Conservation (phyloP, 768 basidiomycete genomes). For the Kwoniella sp. region DNA sequence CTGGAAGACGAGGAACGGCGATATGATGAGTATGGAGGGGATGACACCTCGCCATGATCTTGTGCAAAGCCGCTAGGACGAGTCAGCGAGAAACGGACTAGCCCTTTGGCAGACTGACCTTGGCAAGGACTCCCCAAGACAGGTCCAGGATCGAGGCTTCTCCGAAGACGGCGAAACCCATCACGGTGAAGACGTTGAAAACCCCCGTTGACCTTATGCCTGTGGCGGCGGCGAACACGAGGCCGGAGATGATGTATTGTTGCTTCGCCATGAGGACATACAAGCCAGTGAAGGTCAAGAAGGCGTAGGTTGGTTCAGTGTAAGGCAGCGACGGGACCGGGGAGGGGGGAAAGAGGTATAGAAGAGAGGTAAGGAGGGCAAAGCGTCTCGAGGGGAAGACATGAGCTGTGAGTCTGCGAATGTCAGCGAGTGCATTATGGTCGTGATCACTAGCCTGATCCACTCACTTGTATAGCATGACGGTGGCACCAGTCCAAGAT, state of each 20-base stretch:
- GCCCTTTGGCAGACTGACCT: neutral
- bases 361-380: constrained; percentile 60
- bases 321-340: constrained; percentile 72
- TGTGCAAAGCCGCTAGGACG: neutral
- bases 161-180: constrained; percentile 17
- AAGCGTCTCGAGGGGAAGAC: constrained; percentile 57
- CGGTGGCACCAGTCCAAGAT: constrained; percentile 28
- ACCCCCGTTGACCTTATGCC: constrained; percentile 41
- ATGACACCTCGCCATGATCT: constrained; percentile 13
- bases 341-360: constrained; percentile 76
- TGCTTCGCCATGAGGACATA: constrained; percentile 14
- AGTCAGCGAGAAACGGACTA: too few species aligned
- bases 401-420: constrained; percentile 55
- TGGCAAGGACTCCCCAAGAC: neutral
- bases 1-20: constrained; percentile 73
- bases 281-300: constrained; percentile 67
- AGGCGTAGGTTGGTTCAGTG: constrained; percentile 80
- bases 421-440: constrained; percentile 45
- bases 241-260: constrained; percentile 11
- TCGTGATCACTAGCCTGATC: neutral
- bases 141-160: neutral
- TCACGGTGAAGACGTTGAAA: constrained; percentile 26
- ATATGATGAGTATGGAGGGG: constrained; percentile 55
- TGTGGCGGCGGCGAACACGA: constrained; percentile 31
- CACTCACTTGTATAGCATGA: constrained; percentile 47